Conservation (phyloP, 768 basidiomycete genomes). For the Boletus bicolor region DNA sequence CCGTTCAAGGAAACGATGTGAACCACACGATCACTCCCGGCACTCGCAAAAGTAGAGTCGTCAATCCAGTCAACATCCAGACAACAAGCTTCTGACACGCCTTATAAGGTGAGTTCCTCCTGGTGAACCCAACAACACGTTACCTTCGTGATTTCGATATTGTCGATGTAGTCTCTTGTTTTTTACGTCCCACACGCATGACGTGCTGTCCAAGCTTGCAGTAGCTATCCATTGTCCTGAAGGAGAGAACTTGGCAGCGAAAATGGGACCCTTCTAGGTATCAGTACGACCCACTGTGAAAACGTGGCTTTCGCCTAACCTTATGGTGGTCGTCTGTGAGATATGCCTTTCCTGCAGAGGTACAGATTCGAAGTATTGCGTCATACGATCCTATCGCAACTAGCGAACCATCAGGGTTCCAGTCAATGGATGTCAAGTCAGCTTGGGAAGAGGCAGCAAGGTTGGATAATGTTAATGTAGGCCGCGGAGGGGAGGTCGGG, state of each 20-base stretch:
- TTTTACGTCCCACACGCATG: conserved; percentile 75
- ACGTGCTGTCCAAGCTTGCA: conserved; percentile 73
- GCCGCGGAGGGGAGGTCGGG: conserved; percentile 24
- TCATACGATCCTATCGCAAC: conserved; percentile 81
- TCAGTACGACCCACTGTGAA: conserved; percentile 14
- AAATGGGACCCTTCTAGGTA: conserved; percentile 67
- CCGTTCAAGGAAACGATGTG: conserved; percentile 57
- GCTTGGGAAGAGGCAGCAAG: conserved; percentile 45
- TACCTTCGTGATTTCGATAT: conserved; percentile 66
- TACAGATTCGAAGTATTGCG: conserved; percentile 64
- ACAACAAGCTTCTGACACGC: conserved; percentile 57
- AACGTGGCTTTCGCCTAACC: conserved; percentile 38
- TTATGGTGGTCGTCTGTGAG: conserved; percentile 62
- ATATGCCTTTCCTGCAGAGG: conserved; percentile 57
- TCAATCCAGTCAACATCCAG: conserved; percentile 80
- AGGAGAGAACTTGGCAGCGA: conserved; percentile 73
- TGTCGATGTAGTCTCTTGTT: conserved; percentile 59
- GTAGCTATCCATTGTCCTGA: conserved; percentile 70
- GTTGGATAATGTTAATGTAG: conserved; percentile 46
- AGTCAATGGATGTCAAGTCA: conserved; percentile 75
- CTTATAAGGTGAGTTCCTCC: conserved; percentile 4
- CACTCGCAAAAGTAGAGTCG: conserved; percentile 66
- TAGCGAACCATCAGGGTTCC: conserved; percentile 70
- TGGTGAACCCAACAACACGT: conserved; percentile 6
- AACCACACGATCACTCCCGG: conserved; percentile 66